A percentile compares a stretch with the other conserved stretches of the same genome.
Evolutionary conservation across 2,329 filamentous ascomycete genomes (phyloP).

Genomic region (Paecilomyces fulvus): DNA sequence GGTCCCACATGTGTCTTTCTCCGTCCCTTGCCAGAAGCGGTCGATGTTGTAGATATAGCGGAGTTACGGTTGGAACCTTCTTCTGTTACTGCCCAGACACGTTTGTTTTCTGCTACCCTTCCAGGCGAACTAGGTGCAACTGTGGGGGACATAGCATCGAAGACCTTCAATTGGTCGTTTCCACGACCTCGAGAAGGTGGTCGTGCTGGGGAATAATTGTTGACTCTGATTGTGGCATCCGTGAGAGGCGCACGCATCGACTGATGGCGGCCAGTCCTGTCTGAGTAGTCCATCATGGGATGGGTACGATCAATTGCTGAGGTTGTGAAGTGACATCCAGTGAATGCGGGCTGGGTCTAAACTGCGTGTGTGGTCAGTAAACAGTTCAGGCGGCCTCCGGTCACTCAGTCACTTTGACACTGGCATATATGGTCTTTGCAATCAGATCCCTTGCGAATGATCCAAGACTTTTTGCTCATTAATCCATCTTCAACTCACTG

Average conservation of each 20-base stretch:
- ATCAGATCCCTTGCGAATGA: not conserved
- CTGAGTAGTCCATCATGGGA: constrained; percentile 17
- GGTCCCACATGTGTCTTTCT: constrained; percentile 75
- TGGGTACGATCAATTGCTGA: constrained; percentile 2
- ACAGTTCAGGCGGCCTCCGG: not conserved
- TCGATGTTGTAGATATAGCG: constrained; percentile 48
- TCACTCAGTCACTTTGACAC: not conserved
- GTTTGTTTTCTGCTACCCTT: constrained; percentile 37
- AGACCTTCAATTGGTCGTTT: constrained; percentile 10
- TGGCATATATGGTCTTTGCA: not conserved
- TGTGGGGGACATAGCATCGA: constrained; percentile 20
- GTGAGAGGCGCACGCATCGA: constrained; percentile 33
- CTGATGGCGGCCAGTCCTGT: constrained; percentile 5
- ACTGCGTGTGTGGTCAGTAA: not conserved
- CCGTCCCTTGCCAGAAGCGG: constrained; percentile 45
- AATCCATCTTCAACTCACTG: not conserved
- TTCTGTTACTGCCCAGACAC: constrained; percentile 44
- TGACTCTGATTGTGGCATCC: constrained; percentile 43
- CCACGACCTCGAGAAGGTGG: constrained; percentile 7
- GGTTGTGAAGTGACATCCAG: not conserved
- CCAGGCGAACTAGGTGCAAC: constrained; percentile 5
- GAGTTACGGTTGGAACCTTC: constrained; percentile 44
- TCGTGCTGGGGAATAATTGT: constrained; percentile 27
- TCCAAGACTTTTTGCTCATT: not conserved
- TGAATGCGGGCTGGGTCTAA: not conserved